phyloP scores from a whole-genome alignment of 345 rosid genomes.

The Rhodomyrtus tomentosa region DNA sequence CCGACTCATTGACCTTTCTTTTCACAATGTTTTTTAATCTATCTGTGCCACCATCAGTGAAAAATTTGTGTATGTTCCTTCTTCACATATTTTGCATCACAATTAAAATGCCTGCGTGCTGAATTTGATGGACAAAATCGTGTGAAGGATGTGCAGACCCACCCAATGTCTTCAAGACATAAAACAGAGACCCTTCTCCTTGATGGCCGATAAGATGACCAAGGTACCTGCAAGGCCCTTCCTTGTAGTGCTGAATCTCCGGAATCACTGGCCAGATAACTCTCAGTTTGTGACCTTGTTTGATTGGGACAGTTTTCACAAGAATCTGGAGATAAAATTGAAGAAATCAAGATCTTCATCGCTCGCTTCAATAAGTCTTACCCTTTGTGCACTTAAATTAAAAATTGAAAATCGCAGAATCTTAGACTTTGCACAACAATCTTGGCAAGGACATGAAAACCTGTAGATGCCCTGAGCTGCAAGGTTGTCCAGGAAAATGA shows the following conservation, averaged over 20 bases:
- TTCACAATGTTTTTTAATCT: background rate
- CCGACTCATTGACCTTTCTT: background rate
- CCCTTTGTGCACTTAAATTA: background rate
- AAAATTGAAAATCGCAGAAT: background rate
- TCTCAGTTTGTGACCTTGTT: conserved; percentile 69
- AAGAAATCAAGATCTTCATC: background rate
- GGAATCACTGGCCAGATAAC: conserved; percentile 83
- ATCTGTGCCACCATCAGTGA: background rate
- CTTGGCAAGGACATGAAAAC: conserved; percentile 12
- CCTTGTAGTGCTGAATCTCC: conserved; percentile 66
- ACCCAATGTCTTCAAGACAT: conserved; percentile 78
- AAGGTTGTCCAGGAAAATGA: conserved; percentile 73
- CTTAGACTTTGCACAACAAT: background rate
- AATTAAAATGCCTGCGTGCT: background rate
- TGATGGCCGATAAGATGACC: conserved; percentile 84
- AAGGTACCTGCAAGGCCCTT: conserved; percentile 75
- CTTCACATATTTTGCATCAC: background rate
- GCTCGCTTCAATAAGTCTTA: background rate
- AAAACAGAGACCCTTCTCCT: conserved; percentile 86
- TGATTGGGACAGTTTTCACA: conserved; percentile 69
- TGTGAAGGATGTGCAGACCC: conserved; percentile 10
- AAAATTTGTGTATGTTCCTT: background rate
- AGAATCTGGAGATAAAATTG: conserved; percentile 47
- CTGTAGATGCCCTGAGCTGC: conserved; percentile 71
- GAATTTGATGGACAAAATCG: background rate